phyloP scores from a whole-genome alignment of 768 basidiomycete genomes.

The Sporobolomyces phaffii region DNA sequence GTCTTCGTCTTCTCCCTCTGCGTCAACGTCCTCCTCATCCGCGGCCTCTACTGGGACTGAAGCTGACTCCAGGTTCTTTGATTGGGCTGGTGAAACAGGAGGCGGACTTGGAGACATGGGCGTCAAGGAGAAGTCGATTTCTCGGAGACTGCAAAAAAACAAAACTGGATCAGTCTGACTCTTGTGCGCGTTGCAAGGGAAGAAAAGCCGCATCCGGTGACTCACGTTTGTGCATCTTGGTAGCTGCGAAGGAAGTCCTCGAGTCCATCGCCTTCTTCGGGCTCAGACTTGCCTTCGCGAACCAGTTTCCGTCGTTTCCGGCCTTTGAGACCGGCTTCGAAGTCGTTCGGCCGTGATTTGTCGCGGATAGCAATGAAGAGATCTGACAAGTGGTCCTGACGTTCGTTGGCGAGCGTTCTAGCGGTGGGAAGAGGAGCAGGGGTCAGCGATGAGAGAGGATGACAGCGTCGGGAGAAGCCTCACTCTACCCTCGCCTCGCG shows the following conservation, averaged over 20 bases:
- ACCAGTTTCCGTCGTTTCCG: constrained; percentile 11
- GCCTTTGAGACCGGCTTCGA: constrained; percentile 22
- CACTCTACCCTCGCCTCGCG: constrained; percentile 21
- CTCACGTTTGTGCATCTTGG: background rate
- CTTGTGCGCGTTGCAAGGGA: background rate
- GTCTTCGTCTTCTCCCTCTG: constrained; percentile 26
- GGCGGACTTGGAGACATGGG: constrained; percentile 21
- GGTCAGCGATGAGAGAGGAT: background rate
- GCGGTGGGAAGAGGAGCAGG: background rate
- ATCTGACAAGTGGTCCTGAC: constrained; percentile 13
- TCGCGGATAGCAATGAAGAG: constrained; percentile 29
- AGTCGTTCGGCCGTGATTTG: constrained; percentile 7
- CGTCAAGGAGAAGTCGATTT: constrained; percentile 25
- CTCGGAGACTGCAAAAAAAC: constrained; percentile 1
- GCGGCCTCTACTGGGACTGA: background rate
- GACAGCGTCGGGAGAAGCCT: background rate
- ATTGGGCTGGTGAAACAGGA: background rate
- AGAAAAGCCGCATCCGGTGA: background rate
- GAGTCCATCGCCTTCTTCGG: background rate
- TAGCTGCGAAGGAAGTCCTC: constrained; percentile 14
- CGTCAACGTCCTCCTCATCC: constrained; percentile 23
- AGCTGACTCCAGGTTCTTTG: background rate
- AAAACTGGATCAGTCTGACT: background rate
- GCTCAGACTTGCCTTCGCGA: background rate
- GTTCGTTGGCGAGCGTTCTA: background rate